Base-by-base conservation (phyloP, 2,329 filamentous ascomycete genomes). In the Fonsecaea multimorphosa region DNA sequence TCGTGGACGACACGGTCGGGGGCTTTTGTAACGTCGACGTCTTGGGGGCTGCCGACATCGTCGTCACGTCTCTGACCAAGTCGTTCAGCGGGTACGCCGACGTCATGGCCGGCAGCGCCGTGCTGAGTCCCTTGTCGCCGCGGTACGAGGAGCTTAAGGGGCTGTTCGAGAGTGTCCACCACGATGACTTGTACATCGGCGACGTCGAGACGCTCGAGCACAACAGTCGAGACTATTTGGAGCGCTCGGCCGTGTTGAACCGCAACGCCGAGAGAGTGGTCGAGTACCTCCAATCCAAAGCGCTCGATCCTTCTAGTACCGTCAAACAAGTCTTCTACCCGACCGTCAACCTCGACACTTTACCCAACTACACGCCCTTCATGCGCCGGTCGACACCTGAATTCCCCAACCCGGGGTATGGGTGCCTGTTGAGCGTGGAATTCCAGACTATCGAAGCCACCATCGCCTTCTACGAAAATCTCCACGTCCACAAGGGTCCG, bases 51-150 rank as follows among this genome's bases (percentile, higher is more conserved):
- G 80, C 81, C 1, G 85, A 88, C 68, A 73, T 86, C 0, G 66
- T 88, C 32, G 69, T 85, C 16, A 82, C 82, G 0, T 84, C 81
- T 27, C 76, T 87, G 16, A 87, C 85, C n/a, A 88, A 88, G 73
- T 80, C 80, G 1, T 87, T 89, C 71, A 85, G 77, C 66, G 86
- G 86, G 16, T 82, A 82, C 65, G 80, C 84, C 24, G 80, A 88
- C 72, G 82, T 84, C 55, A 82, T 87, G 77, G 84, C 77, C 36
- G 85, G 82, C n/a, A 82, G 80, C 58, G 70, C 80, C 19, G 78
- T 82, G 46, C 76, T 87, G 46, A 85, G 84, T 71, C 83, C 83
- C 0, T 71, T 77, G 2, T 83, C 81, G 0, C 67, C 72, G 1
- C 75, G 79, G 61, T 81, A 85, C 71, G 5, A 66, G 2, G 64